Evolutionary conservation across 306 rosid species (phyloP).

Genomic region (Quercus dentata): DNA sequence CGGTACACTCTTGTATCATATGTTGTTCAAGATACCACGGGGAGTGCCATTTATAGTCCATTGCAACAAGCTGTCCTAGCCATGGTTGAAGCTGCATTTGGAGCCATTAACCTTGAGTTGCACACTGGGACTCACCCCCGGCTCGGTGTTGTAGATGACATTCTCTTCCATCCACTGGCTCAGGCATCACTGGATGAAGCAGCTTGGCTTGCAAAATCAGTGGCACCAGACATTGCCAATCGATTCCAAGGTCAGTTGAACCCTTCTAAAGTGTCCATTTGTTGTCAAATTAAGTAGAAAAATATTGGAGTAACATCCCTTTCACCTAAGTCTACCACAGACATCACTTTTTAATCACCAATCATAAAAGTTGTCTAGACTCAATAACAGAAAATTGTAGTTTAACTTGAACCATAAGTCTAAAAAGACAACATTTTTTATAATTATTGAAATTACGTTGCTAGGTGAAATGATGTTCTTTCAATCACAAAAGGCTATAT

Average conservation of each 20-base stretch:
- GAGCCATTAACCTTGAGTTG: constrained; percentile 54
- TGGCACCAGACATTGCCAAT: constrained; percentile 64
- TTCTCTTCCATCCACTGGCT: constrained; percentile 74
- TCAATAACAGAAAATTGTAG: too few relatives aligned
- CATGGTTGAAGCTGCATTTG: constrained; percentile 75
- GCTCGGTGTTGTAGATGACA: constrained; percentile 78
- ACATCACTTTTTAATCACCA: too few relatives aligned
- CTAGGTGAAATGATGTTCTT: too few relatives aligned
- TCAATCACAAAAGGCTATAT: too few relatives aligned
- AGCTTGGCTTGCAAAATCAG: constrained; percentile 77
- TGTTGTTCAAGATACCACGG: constrained; percentile 56
- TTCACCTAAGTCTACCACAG: too few relatives aligned
- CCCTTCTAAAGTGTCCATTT: background rate
- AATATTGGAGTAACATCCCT: background rate
- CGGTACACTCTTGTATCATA: constrained; percentile 71
- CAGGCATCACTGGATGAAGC: constrained; percentile 67
- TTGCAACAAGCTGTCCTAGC: constrained; percentile 60
- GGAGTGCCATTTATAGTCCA: constrained; percentile 70
- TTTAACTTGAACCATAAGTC: too few relatives aligned
- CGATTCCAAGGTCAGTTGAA: constrained; percentile 54
- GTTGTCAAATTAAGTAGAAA: background rate
- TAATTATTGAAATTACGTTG: too few relatives aligned
- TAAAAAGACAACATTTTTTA: too few relatives aligned
- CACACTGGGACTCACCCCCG: constrained; percentile 84
- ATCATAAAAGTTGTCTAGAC: too few relatives aligned